Percentiles rank a stretch among this genome's conserved stretches.
Conservation (phyloP, 2,329 filamentous ascomycete genomes). For the Emmonsiellopsis sp. region DNA sequence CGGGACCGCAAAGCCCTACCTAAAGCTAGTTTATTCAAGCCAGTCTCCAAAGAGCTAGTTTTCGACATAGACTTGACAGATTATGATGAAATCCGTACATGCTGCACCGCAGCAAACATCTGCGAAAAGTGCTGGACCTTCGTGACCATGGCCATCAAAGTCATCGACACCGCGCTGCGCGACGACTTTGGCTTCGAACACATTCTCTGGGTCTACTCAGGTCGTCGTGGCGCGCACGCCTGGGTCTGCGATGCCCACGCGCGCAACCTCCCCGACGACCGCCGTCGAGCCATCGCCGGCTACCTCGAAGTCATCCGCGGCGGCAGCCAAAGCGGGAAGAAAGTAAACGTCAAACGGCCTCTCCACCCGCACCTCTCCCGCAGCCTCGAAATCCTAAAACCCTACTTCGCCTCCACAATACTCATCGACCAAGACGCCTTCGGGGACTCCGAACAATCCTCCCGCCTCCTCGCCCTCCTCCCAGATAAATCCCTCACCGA, state of each 20-base stretch:
- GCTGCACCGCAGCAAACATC: constrained; percentile 87
- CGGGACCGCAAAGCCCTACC: constrained; percentile 82
- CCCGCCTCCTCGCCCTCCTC: constrained; percentile 73
- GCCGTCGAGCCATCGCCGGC: constrained; percentile 72
- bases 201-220: constrained; percentile 98
- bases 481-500: constrained; percentile 71
- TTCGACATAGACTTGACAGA: constrained; percentile 99
- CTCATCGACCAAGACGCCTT: constrained; percentile 83
- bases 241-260: constrained; percentile 94
- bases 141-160: constrained; percentile 95
- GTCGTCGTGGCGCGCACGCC: constrained; percentile 89
- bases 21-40: constrained; percentile 73
- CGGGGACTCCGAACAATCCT: constrained; percentile 57
- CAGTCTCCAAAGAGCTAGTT: constrained; percentile 85
- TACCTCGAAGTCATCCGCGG: constrained; percentile 89
- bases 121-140: constrained; percentile 94
- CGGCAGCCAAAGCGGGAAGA: constrained; percentile 76
- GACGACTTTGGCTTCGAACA: constrained; percentile 97
- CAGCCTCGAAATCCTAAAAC: constrained; percentile 74
- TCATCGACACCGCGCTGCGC: constrained; percentile 74
- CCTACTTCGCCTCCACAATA: constrained; percentile 75
- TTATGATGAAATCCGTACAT: constrained; percentile 94
- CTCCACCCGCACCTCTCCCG: constrained; percentile 83
- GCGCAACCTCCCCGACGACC: constrained; percentile 73
- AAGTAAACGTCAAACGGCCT: constrained; percentile 73